Base-by-base conservation (phyloP, 2,329 filamentous ascomycete species). In the Aspergillus chevalieri region DNA sequence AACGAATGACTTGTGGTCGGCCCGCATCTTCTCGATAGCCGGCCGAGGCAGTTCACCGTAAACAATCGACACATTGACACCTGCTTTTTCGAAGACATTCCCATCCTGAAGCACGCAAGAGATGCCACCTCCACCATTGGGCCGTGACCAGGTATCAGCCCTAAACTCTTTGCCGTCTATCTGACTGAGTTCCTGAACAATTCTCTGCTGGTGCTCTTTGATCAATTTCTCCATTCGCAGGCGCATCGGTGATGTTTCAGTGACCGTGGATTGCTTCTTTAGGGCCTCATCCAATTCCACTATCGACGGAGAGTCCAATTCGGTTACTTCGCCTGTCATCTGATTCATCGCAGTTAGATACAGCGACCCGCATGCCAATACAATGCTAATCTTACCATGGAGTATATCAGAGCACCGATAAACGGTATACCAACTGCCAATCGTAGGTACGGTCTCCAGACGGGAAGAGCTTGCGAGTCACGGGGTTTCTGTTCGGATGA, bases 191-290 rank as follows among this genome's bases (percentile, higher is more conserved):
- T 86, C 89, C 49, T 81, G 76, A 24, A 97, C 86, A 51, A 98
- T 98, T 54, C 86, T 81, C 61, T 88, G 81, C 66, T 98, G 93
- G 63, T 97, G 89, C 60, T 90, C 82, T 69, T 93, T 93, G 71
- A 97, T 94, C 67, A 97, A 87, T 62, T 88, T 83, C 73, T 98
- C 93, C 93, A 98, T 97, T 55, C 92, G 89, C 50, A 98, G 79
- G 48, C 93, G 90, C 92, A 98, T 97, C 2, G 93, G 91, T 12
- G 92, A 96, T 60, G 84, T 77, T 50, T 84, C 79, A 44, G 78
- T 85, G 45, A 97, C 79, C 55, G 83, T 82, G 49, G 82, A 80
- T 68, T 93, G 87, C 54, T 86, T 84, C 72, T 93, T 95, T 58
- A 82, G 80, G 54, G 89, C 78, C 56, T 82, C 83, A 69, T 97